Percentiles rank a stretch among this genome's conserved stretches.
Conservation (phyloP, 2,329 filamentous ascomycete species). For the Pezicula carpinea region DNA sequence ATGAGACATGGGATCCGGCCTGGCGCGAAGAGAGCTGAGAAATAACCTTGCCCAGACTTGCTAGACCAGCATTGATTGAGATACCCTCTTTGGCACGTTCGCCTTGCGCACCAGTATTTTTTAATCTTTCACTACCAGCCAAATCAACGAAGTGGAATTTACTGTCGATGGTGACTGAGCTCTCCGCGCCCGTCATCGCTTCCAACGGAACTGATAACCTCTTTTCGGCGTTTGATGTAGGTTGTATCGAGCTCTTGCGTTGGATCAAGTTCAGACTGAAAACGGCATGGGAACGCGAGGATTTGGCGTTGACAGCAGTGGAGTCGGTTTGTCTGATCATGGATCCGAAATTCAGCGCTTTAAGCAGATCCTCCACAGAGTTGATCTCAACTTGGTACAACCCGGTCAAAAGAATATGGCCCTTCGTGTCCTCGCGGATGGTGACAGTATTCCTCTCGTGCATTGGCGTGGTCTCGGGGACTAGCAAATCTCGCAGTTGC, state of each 20-base stretch:
- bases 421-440: conserved; percentile 91
- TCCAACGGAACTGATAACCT: conserved; percentile 84
- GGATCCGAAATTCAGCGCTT: conserved; percentile 86
- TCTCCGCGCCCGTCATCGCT: conserved; percentile 64
- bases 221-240: conserved; percentile 64
- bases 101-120: conserved; percentile 94
- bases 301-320: conserved; percentile 95
- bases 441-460: conserved; percentile 75
- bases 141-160: conserved; percentile 98
- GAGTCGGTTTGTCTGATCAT: conserved; percentile 94
- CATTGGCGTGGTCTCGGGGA: conserved; percentile 66
- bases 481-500: conserved; percentile 81
- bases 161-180: conserved; percentile 85
- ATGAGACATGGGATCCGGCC: conserved; percentile 86
- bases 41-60: conserved; percentile 95
- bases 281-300: conserved; percentile 93
- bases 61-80: conserved; percentile 94
- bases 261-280: conserved; percentile 94
- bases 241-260: conserved; percentile 59
- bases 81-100: conserved; percentile 95
- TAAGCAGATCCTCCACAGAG: conserved; percentile 85
- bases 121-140: conserved; percentile 91
- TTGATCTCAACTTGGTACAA: conserved; percentile 84
- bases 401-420: conserved; percentile 89
- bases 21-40: conserved; percentile 92